These are phyloP conservation scores for Fusarium sp. DNA, from an alignment of 2,329 filamentous ascomycete genomes.

Conservation along the genomic window DNA sequence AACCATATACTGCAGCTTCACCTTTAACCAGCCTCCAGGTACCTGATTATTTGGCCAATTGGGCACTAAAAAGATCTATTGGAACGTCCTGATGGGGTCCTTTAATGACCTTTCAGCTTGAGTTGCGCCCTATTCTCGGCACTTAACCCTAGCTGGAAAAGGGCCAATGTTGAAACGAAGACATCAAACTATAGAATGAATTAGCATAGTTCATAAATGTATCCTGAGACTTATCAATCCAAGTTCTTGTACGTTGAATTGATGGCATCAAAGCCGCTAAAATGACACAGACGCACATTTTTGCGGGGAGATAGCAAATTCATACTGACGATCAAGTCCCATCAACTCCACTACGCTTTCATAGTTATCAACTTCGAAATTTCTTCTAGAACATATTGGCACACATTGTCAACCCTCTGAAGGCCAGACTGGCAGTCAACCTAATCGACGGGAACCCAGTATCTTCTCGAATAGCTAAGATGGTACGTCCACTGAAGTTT, in stretches of 20 bases:
- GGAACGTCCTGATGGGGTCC: neutral
- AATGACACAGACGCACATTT: slow-evolving; percentile 38
- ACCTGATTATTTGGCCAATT: neutral
- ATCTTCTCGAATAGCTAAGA: slow-evolving; percentile 5
- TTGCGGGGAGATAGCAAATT: slow-evolving; percentile 33
- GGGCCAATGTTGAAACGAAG: neutral
- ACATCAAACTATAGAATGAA: neutral
- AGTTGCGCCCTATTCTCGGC: neutral
- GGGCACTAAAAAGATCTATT: neutral
- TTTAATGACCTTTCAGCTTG: neutral
- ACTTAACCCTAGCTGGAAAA: neutral
- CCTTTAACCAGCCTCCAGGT: neutral
- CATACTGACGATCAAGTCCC: slow-evolving; percentile 18
- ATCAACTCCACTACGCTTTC: slow-evolving; percentile 25
- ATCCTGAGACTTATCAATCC: neutral
- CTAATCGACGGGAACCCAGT: neutral
- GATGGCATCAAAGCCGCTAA: slow-evolving; percentile 42
- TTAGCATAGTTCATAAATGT: neutral
- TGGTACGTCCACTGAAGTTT: slow-evolving; percentile 15
- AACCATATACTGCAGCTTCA: slow-evolving; percentile 2
- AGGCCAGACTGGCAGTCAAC: neutral
- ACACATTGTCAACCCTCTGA: neutral
- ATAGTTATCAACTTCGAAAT: slow-evolving; percentile 16
- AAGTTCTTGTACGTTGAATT: neutral
- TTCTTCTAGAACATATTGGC: slow-evolving; percentile 17